Percentiles rank a stretch among this genome's conserved stretches.
Conservation (phyloP, 2,329 filamentous ascomycete species). For the Fonsecaea monophora region DNA sequence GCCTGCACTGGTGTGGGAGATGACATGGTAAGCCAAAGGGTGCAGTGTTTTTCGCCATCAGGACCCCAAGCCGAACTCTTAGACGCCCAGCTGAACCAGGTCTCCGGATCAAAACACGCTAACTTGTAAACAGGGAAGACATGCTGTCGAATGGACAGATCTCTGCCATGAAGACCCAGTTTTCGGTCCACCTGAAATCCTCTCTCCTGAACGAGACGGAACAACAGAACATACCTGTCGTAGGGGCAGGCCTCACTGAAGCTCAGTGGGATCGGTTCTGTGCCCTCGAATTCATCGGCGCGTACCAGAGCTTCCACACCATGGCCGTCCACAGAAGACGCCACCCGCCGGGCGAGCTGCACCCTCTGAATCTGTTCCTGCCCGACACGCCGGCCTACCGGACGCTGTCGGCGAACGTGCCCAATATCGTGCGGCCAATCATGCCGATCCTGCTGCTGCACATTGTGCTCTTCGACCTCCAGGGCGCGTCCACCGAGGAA, state of each 20-base stretch:
- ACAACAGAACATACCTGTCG: background rate
- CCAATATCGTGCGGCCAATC: conserved; percentile 1
- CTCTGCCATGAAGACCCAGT: conserved; percentile 11
- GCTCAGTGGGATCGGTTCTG: conserved; percentile 4
- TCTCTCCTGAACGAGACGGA: background rate
- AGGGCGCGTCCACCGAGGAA: background rate
- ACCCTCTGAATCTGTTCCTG: conserved; percentile 6
- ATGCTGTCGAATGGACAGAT: conserved; percentile 12
- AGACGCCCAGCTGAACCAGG: no score
- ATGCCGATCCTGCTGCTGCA: conserved; percentile 6
- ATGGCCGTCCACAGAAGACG: background rate
- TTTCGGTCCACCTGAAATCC: conserved; percentile 3
- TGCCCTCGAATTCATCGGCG: conserved; percentile 3
- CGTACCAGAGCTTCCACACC: background rate
- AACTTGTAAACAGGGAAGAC: background rate
- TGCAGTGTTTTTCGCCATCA: background rate
- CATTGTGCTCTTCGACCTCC: conserved; percentile 12
- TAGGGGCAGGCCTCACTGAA: background rate
- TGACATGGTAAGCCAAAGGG: conserved; percentile 3
- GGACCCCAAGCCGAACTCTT: background rate
- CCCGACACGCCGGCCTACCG: conserved; percentile 1
- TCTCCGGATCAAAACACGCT: background rate
- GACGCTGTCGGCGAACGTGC: background rate
- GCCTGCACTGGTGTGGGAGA: conserved; percentile 1
- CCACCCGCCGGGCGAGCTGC: background rate